Percentiles rank a stretch among this genome's conserved stretches.
Evolutionary conservation across 2,329 filamentous ascomycete genomes (phyloP).

Genomic region (Fusarium agapanthi): DNA sequence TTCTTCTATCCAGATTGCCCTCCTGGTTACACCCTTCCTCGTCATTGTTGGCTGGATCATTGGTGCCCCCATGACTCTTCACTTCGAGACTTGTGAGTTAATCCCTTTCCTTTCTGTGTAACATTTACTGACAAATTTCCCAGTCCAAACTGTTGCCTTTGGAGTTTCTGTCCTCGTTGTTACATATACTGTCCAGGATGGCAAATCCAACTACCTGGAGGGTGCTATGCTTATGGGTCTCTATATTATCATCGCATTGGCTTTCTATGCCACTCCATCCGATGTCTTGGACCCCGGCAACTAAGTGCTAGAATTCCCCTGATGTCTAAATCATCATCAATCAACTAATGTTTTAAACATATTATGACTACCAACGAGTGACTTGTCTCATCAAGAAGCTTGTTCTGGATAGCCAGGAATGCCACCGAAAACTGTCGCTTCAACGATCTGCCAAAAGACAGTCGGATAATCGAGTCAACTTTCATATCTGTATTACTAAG

Average conservation of each 20-base stretch:
- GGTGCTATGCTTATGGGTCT: constrained; percentile 71
- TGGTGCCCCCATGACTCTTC: constrained; percentile 76
- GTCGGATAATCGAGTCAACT: constrained; percentile 19
- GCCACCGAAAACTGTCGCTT: not conserved
- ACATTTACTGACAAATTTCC: constrained; percentile 15
- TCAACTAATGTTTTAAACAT: not conserved
- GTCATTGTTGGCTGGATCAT: constrained; percentile 85
- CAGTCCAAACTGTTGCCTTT: constrained; percentile 79
- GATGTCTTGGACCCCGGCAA: constrained; percentile 53
- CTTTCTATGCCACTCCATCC: constrained; percentile 65
- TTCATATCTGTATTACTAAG: constrained; percentile 39
- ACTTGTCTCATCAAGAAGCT: not conserved
- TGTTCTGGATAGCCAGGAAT: not conserved
- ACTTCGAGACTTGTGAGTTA: constrained; percentile 71
- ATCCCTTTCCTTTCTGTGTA: not conserved
- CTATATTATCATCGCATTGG: constrained; percentile 68
- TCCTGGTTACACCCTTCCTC: constrained; percentile 82
- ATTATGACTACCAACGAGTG: not conserved
- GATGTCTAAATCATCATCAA: not conserved
- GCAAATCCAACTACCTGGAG: constrained; percentile 85
- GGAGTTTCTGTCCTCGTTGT: constrained; percentile 79
- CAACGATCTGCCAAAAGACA: not conserved
- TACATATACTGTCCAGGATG: constrained; percentile 80
- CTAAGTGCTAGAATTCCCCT: not conserved
- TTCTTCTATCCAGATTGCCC: constrained; percentile 82